Evolutionary conservation across 768 basidiomycete species (phyloP).

Genomic region (Suillus brevipes): DNA sequence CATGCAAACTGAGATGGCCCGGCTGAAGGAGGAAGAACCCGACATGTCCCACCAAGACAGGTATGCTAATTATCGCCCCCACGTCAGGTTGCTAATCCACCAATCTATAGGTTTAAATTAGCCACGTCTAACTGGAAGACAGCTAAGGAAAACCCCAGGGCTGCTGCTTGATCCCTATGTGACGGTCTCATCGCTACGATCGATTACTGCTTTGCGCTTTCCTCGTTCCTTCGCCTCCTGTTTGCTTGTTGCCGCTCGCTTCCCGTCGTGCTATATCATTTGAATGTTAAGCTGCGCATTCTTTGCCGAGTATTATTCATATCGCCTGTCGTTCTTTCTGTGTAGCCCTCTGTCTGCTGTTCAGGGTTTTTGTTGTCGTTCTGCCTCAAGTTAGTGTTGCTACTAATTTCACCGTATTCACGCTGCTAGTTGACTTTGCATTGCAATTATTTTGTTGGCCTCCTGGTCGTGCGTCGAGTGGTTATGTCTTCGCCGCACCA

Average conservation of each 20-base stretch:
- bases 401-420: slow-evolving; percentile 16
- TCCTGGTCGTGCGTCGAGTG: background rate
- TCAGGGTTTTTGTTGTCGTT: slow-evolving; percentile 9
- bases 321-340: slow-evolving; percentile 31
- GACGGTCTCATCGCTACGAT: slow-evolving; percentile 7
- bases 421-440: slow-evolving; percentile 14
- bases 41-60: slow-evolving; percentile 72
- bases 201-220: slow-evolving; percentile 9
- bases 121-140: slow-evolving; percentile 80
- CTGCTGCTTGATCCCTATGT: slow-evolving; percentile 21
- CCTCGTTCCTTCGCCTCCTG: slow-evolving; percentile 14
- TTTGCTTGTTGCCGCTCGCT: slow-evolving; percentile 5
- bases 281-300: slow-evolving; percentile 22
- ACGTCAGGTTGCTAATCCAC: slow-evolving; percentile 4
- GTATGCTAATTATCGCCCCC: slow-evolving; percentile 38
- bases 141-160: slow-evolving; percentile 65
- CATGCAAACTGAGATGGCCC: slow-evolving; percentile 77
- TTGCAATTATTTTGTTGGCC: background rate
- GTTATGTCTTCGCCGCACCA: background rate
- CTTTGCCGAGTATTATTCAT: slow-evolving; percentile 27
- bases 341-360: slow-evolving; percentile 19
- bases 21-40: slow-evolving; percentile 74
- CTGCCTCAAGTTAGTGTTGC: slow-evolving; percentile 4
- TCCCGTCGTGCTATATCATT: background rate
- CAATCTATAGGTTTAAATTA: slow-evolving; percentile 56